Percentiles rank a stretch among this genome's conserved stretches.
These are phyloP conservation scores for Lentinula lateritia DNA, from an alignment of 768 basidiomycete species.

Conservation along the genomic window DNA sequence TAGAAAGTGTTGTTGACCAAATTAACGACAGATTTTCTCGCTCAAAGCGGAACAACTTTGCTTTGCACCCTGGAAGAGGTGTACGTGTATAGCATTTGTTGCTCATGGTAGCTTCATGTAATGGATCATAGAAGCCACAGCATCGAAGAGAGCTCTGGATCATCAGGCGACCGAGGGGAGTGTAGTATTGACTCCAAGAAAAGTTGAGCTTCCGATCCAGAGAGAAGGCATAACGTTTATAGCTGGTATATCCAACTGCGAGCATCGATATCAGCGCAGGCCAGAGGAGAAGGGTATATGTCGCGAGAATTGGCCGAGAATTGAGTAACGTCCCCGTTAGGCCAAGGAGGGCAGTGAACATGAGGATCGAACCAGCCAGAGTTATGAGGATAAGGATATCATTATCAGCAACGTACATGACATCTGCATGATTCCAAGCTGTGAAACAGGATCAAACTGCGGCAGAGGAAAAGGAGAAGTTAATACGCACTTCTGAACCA, in stretches of 20 bases:
- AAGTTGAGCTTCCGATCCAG: slow-evolving; percentile 64
- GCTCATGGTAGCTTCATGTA: slow-evolving; percentile 57
- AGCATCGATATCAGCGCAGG: slow-evolving; percentile 52
- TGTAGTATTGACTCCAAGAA: slow-evolving; percentile 63
- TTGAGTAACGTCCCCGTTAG: slow-evolving; percentile 57
- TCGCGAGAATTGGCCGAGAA: slow-evolving; percentile 60
- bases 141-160: slow-evolving; percentile 61
- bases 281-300: slow-evolving; percentile 67
- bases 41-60: slow-evolving; percentile 51
- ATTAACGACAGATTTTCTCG: slow-evolving; percentile 36
- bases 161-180: slow-evolving; percentile 43
- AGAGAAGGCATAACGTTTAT: slow-evolving; percentile 57
- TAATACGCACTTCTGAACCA: slow-evolving; percentile 49
- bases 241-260: slow-evolving; percentile 58
- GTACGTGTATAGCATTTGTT: slow-evolving; percentile 57
- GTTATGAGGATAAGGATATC: slow-evolving; percentile 53
- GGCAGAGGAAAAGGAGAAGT: slow-evolving; percentile 1
- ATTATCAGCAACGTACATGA: slow-evolving; percentile 55
- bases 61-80: slow-evolving; percentile 64
- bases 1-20: slow-evolving; percentile 47
- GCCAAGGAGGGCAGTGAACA: slow-evolving; percentile 57
- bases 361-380: slow-evolving; percentile 46
- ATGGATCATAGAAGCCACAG: slow-evolving; percentile 59
- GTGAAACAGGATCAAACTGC: slow-evolving; percentile 2
- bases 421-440: slow-evolving; percentile 63